Percentiles rank a stretch among this genome's conserved stretches.
Evolutionary conservation across 2,329 filamentous ascomycete genomes (phyloP).

Genomic region (Leptographium wingfieldii): DNA sequence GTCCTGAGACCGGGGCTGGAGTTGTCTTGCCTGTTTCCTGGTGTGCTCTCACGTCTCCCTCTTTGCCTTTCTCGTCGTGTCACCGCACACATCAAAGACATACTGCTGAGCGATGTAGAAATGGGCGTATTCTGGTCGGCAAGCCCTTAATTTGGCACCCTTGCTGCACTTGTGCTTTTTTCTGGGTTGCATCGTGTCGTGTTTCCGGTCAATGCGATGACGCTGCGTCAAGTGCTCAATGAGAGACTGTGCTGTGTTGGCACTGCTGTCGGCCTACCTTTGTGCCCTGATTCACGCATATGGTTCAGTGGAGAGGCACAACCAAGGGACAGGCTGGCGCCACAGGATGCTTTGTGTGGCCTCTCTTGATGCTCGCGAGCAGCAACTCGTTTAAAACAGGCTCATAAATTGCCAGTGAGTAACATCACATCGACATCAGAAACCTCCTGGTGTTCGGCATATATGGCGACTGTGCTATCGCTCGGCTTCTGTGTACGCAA

Average conservation of each 20-base stretch:
- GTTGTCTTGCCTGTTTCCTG: not conserved
- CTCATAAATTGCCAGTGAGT: not conserved
- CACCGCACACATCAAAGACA: not conserved
- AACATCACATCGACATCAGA: not conserved
- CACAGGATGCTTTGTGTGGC: not conserved
- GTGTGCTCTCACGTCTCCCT: not conserved
- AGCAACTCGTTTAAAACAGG: not conserved
- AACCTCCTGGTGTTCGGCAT: not conserved
- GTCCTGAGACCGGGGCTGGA: not conserved
- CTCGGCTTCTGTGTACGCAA: no score
- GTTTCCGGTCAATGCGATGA: not conserved
- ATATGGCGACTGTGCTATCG: not conserved
- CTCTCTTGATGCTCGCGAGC: not conserved
- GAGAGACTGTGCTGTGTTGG: not conserved
- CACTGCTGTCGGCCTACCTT: not conserved
- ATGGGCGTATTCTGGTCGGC: not conserved
- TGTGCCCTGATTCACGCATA: not conserved
- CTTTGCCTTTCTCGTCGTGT: not conserved
- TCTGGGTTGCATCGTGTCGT: not conserved
- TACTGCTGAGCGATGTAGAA: not conserved
- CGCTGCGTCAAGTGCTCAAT: not conserved
- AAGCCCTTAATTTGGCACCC: not conserved
- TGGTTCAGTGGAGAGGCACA: not conserved
- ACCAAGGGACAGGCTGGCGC: not conserved
- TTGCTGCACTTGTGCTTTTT: not conserved